phyloP scores from a whole-genome alignment of 441 rosid species.

The Melastoma candidum region DNA sequence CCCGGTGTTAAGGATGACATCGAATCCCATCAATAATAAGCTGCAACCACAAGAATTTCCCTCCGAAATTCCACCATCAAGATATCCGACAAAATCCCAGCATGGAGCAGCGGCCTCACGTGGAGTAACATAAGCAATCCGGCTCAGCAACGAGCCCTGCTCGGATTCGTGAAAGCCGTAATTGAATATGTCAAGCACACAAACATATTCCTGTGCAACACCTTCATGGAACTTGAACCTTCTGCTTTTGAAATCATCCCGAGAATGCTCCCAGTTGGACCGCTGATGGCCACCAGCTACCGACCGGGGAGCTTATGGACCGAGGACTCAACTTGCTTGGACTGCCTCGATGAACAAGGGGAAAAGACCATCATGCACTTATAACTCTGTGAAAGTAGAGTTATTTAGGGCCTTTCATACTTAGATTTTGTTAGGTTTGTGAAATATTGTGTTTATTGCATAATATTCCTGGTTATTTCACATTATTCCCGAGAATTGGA shows the following conservation, averaged over 20 bases:
- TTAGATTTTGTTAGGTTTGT: too few relatives aligned
- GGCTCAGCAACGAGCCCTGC: not conserved
- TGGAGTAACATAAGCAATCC: constrained; percentile 13
- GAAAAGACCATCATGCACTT: not conserved
- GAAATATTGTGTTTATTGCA: too few relatives aligned
- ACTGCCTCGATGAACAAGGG: constrained; percentile 25
- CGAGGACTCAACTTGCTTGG: constrained; percentile 21
- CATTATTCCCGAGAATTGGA: too few relatives aligned
- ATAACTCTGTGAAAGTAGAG: too few relatives aligned
- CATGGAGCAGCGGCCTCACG: constrained; percentile 3
- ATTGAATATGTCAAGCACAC: not conserved
- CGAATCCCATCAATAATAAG: not conserved
- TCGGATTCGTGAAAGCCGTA: not conserved
- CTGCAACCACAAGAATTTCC: constrained; percentile 10
- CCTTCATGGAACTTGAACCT: constrained; percentile 3
- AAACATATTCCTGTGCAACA: constrained; percentile 5
- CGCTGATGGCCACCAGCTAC: not conserved
- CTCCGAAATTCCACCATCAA: constrained; percentile 5
- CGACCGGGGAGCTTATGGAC: constrained; percentile 14
- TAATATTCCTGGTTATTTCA: too few relatives aligned
- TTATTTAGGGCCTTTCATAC: too few relatives aligned
- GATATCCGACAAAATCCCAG: constrained; percentile 13
- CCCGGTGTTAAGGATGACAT: not conserved
- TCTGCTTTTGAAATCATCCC: constrained; percentile 1
- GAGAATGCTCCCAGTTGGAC: not conserved